These are phyloP conservation scores for Nepenthes mirabilis DNA, from an alignment of 148 eudicot genomes.

Conservation along the genomic window DNA sequence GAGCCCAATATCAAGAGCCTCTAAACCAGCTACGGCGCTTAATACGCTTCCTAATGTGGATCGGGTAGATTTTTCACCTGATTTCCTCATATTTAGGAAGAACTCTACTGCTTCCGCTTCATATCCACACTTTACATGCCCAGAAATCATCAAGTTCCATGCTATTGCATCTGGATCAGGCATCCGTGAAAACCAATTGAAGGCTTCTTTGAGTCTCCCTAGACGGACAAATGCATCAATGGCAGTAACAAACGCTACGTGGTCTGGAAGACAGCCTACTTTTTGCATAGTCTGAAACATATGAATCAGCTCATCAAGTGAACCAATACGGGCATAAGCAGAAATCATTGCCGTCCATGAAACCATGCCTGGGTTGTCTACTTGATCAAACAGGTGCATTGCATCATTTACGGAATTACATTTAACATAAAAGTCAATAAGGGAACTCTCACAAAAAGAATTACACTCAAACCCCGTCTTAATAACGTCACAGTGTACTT, in stretches of 20 bases:
- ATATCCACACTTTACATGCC: slow-evolving; percentile 48
- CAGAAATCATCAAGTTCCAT: slow-evolving; percentile 91
- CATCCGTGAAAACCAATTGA: slow-evolving; percentile 42
- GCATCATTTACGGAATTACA: slow-evolving; percentile 40
- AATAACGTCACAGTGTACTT: slow-evolving; percentile 43
- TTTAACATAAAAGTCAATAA: slow-evolving; percentile 77
- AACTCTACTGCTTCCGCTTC: slow-evolving; percentile 39
- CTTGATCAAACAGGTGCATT: slow-evolving; percentile 43
- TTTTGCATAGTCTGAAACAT: slow-evolving; percentile 44
- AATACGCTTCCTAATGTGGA: slow-evolving; percentile 83
- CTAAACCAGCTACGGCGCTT: slow-evolving; percentile 60
- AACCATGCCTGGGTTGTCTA: slow-evolving; percentile 34
- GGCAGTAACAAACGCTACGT: slow-evolving; percentile 53
- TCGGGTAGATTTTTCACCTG: slow-evolving; percentile 48
- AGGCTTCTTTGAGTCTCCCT: slow-evolving; percentile 61
- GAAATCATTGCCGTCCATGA: slow-evolving; percentile 79
- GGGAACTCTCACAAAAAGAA: slow-evolving; percentile 65
- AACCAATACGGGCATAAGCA: slow-evolving; percentile 49
- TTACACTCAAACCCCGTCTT: slow-evolving; percentile 44
- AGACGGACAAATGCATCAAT: slow-evolving; percentile 51
- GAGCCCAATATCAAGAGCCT: slow-evolving; percentile 41
- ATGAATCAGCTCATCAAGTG: slow-evolving; percentile 44
- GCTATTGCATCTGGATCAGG: slow-evolving; percentile 48
- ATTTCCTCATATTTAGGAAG: slow-evolving; percentile 50
- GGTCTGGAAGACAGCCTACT: slow-evolving; percentile 40